Percentiles rank a stretch among this genome's conserved stretches.
Conservation (phyloP, 2,329 filamentous ascomycete species). For the Colletotrichum musae region DNA sequence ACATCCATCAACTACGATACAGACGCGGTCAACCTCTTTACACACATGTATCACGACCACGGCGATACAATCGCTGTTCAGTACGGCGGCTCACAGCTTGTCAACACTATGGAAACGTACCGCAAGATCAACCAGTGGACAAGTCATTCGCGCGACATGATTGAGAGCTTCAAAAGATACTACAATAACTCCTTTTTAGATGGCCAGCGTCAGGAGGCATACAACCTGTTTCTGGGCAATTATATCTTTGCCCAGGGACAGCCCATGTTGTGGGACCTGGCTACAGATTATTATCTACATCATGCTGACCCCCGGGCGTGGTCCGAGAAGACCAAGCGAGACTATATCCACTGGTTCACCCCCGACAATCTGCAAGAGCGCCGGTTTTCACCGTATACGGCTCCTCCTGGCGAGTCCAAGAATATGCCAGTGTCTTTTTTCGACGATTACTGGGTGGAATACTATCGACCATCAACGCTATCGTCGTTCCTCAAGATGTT, state of each 20-base stretch:
- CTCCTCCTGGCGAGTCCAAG: constrained; percentile 59
- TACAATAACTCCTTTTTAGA: constrained; percentile 99
- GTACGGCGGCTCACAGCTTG: constrained; percentile 96
- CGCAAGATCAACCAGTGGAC: constrained; percentile 99
- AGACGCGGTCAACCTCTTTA: constrained; percentile 95
- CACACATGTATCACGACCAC: constrained; percentile 98
- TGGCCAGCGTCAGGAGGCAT: constrained; percentile 97
- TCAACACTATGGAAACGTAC: constrained; percentile 99
- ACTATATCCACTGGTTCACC: constrained; percentile 93
- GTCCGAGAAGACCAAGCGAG: constrained; percentile 71
- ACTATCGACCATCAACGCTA: constrained; percentile 89
- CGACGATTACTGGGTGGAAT: constrained; percentile 98
- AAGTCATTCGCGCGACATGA: constrained; percentile 97
- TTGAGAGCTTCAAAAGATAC: constrained; percentile 98
- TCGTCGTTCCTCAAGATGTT: constrained; percentile 95
- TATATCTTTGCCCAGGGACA: constrained; percentile 90
- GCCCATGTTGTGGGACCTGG: constrained; percentile 96
- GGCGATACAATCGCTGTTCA: constrained; percentile 98
- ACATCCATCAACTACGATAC: constrained; percentile 92
- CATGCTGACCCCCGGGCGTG: constrained; percentile 86
- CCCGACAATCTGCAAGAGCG: constrained; percentile 78
- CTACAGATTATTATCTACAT: constrained; percentile 96
- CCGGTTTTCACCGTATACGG: constrained; percentile 67
- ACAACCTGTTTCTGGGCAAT: constrained; percentile 96
- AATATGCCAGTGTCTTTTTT: constrained; percentile 72